Conservation (phyloP, 805 yeast species). For the Candida railenensis region DNA sequence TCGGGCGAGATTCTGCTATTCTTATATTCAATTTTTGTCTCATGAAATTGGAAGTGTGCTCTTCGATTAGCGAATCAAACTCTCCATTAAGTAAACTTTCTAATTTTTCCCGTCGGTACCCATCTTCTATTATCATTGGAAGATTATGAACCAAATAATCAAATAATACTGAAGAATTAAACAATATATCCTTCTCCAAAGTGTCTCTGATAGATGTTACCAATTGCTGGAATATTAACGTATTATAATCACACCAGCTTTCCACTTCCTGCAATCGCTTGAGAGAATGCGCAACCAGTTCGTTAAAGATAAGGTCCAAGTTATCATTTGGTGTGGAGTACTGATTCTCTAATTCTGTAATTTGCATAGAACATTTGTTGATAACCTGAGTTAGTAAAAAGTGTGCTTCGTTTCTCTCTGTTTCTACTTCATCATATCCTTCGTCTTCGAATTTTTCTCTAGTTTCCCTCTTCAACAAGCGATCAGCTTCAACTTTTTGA, state of each 20-base stretch:
- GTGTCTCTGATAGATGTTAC: conserved; percentile 45
- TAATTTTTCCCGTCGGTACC: conserved; percentile 4
- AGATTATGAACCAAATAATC: conserved; percentile 44
- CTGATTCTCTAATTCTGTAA: conserved; percentile 50
- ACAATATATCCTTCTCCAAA: conserved; percentile 53
- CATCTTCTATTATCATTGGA: neutral
- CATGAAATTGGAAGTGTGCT: conserved; percentile 26
- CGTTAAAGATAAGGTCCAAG: conserved; percentile 49
- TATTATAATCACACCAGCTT: conserved; percentile 52
- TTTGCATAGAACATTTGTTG: conserved; percentile 40
- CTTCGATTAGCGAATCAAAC: conserved; percentile 34
- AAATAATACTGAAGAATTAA: conserved; percentile 53
- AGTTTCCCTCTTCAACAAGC: conserved; percentile 7
- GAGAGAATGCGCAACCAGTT: conserved; percentile 46
- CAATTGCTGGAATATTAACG: conserved; percentile 38
- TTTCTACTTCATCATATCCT: no score
- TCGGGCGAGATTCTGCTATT: conserved; percentile 11
- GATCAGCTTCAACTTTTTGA: conserved; percentile 39
- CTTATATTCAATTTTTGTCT: conserved; percentile 17
- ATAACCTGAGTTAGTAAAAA: conserved; percentile 30
- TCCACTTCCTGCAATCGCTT: conserved; percentile 51
- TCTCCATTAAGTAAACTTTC: conserved; percentile 31
- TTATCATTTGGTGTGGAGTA: conserved; percentile 47
- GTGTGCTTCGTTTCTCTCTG: neutral
- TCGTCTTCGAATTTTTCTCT: neutral